Evolutionary conservation across 1,139 yeast species (phyloP), one percentile per base, ranked within the genome.

Genomic region (Saccharomyces hybrid): DNA sequence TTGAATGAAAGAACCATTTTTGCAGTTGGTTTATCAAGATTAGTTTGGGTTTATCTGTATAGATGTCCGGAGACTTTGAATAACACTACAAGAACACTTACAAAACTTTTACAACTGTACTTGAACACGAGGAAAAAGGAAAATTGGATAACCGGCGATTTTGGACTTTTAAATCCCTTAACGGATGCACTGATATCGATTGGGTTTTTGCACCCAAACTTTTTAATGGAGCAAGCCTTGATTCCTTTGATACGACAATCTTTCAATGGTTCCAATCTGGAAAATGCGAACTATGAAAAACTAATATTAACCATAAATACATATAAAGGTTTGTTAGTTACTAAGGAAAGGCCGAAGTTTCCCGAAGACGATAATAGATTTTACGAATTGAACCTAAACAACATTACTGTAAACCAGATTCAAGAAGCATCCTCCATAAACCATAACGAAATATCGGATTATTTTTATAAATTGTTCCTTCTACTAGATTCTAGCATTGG

Each of bases 31-130:
- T 71, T 84, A 6, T 78, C 96, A 0, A 74, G 96, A 55, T 73
- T 95, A 38, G 70, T 87, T 0, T 95, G 99, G 99, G 96, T 91
- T 0, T 93, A 87, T 64, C 73, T 91, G 32, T 88, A 85, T 68
- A 77, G 99, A 56, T 82, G 91, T 59, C 81, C 96, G 0, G 99
- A 95, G 62, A 86, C 97, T 0, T 74, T 91, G 61, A 91, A 91
- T 66, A 85, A 87, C 56, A 90, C 96, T 0, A 82, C 91, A 2
- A 85, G 89, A 60, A 81, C 82, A 51, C 71, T 85, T 31, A 85
- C 80, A 31, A 68, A 71, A 5, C 71, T 93, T 29, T 81, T 84
- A 63, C 79, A 80, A 51, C 62, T 81, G 5, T 68, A 85, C 47
- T 74, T 88, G 50, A 78, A 84, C 56, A 73, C 75, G 11, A 73